Percentiles rank a stretch among this genome's conserved stretches.
phyloP scores from a whole-genome alignment of 2,329 filamentous ascomycete genomes.

The Hysterium pulicare region DNA sequence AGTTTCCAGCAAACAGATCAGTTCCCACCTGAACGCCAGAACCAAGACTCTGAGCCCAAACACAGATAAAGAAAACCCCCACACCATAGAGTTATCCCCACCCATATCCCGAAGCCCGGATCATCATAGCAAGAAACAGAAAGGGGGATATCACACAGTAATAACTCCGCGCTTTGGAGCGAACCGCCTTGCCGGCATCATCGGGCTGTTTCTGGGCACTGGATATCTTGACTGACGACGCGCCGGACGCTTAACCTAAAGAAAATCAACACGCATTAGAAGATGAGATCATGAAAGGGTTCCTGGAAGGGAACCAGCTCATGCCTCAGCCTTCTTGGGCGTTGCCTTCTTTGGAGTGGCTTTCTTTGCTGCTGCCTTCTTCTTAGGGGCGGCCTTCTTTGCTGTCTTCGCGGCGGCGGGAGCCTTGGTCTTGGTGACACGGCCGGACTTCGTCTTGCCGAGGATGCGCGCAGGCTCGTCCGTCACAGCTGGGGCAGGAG shows the following conservation, averaged over 20 bases:
- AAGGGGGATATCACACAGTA: conserved; percentile 1
- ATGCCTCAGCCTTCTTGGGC: conserved; percentile 37
- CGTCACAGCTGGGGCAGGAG: conserved; percentile 57
- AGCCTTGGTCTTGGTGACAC: conserved; percentile 69
- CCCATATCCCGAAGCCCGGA: neutral
- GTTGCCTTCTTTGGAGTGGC: conserved; percentile 31
- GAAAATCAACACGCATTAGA: too few species aligned
- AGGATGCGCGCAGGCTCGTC: conserved; percentile 66
- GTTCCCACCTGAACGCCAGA: too few species aligned
- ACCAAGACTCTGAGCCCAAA: too few species aligned
- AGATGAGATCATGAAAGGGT: conserved; percentile 12
- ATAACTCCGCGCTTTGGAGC: too few species aligned
- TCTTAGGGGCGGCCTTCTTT: conserved; percentile 42
- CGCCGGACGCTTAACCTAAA: too few species aligned
- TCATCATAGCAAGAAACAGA: conserved; percentile 1
- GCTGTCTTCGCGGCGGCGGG: conserved; percentile 30
- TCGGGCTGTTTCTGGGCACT: too few species aligned
- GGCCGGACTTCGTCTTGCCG: conserved; percentile 81
- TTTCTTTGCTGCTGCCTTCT: conserved; percentile 49
- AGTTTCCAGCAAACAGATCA: too few species aligned
- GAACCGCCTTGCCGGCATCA: neutral
- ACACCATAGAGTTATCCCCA: too few species aligned
- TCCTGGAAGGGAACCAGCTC: conserved; percentile 13
- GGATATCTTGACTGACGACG: too few species aligned
- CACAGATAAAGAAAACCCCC: too few species aligned